These are phyloP conservation scores for Iris pallida DNA, from an alignment of 116 monocot species.

Conservation along the genomic window DNA sequence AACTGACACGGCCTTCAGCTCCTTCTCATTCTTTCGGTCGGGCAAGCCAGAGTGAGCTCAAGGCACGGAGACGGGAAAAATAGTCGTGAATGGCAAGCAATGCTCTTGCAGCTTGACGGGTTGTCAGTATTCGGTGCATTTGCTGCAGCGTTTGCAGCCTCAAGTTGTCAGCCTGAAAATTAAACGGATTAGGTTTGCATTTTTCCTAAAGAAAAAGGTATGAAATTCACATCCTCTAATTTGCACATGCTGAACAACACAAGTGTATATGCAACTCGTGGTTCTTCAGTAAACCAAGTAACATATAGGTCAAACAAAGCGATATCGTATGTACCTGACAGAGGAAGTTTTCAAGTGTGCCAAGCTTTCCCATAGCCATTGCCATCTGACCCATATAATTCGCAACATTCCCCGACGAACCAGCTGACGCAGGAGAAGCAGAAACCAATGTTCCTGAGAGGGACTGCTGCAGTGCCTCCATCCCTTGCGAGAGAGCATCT, in stretches of 20 bases:
- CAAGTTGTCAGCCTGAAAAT: slow-evolving; percentile 67
- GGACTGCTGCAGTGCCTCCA: slow-evolving; percentile 84
- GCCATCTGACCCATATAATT: slow-evolving; percentile 96
- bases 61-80: slow-evolving; percentile 72
- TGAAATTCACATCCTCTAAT: not conserved
- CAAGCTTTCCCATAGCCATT: slow-evolving; percentile 89
- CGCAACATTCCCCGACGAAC: slow-evolving; percentile 65
- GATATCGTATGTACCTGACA: slow-evolving; percentile 38
- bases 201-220: not conserved
- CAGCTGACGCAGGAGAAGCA: slow-evolving; percentile 49
- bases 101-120: slow-evolving; percentile 74
- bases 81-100: slow-evolving; percentile 77
- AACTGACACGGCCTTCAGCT: not conserved
- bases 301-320: not conserved
- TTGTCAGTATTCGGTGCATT: slow-evolving; percentile 66
- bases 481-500: slow-evolving; percentile 80
- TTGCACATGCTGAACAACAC: too few relatives aligned
- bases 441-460: slow-evolving; percentile 66
- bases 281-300: not conserved
- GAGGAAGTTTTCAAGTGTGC: slow-evolving; percentile 75
- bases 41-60: slow-evolving; percentile 87
- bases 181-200: not conserved
- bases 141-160: slow-evolving; percentile 79
- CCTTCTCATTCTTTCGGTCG: slow-evolving; percentile 49
- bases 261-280: too few relatives aligned